Evolutionary conservation across 331 rosid species (phyloP).

Genomic region (Saraca asoca): DNA sequence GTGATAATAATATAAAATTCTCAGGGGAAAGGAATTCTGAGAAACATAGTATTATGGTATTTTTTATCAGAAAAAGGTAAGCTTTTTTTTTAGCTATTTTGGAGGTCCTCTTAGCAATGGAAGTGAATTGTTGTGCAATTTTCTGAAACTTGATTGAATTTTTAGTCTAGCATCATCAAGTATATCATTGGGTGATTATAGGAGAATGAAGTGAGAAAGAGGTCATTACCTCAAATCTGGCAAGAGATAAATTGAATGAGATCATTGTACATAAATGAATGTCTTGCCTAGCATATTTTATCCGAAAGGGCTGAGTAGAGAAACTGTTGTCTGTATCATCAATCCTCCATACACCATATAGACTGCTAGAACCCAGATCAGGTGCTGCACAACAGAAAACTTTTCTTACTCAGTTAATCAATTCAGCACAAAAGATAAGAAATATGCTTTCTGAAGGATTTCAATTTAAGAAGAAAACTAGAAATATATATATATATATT

Average conservation of each 20-base stretch:
- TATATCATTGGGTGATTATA: background rate
- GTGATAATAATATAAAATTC: constrained; percentile 27
- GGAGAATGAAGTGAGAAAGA: constrained; percentile 22
- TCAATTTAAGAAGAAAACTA: constrained; percentile 15
- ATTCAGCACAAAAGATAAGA: constrained; percentile 21
- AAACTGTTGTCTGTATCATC: constrained; percentile 90
- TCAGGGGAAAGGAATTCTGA: constrained; percentile 7
- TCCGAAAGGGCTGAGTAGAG: constrained; percentile 86
- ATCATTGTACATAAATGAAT: constrained; percentile 77
- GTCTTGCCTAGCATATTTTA: constrained; percentile 89
- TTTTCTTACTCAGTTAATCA: constrained; percentile 1
- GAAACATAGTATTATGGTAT: background rate
- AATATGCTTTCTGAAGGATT: constrained; percentile 6
- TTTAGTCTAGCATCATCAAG: background rate
- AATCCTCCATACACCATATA: constrained; percentile 81
- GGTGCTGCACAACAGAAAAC: constrained; percentile 62
- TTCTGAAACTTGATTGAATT: background rate
- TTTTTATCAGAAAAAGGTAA: constrained; percentile 15
- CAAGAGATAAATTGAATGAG: constrained; percentile 66
- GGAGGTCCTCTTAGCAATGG: constrained; percentile 17
- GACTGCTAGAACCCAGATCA: constrained; percentile 65
- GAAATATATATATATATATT: background rate
- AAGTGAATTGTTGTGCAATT: background rate
- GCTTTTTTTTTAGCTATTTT: background rate
- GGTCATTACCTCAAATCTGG: constrained; percentile 59